Conservation (phyloP, 2,329 filamentous ascomycete genomes). For the Clarireedia sp. region DNA sequence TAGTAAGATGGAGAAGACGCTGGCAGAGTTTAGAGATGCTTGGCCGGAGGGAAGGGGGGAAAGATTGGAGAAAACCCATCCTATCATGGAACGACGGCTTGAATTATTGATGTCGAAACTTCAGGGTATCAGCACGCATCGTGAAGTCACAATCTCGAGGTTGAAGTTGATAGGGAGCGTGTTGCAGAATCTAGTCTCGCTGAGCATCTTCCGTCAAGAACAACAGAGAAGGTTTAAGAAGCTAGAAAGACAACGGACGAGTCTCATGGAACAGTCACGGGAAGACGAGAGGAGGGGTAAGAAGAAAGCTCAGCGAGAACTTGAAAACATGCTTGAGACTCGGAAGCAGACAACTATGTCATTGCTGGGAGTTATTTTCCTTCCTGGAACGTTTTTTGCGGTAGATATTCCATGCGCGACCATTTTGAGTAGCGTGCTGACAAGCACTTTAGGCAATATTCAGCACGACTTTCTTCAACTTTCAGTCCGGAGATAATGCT, state of each 20-base stretch:
- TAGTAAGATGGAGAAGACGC: conserved; percentile 39
- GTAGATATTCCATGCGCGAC: background rate
- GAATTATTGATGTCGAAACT: background rate
- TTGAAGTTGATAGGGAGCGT: conserved; percentile 5
- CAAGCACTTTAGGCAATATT: background rate
- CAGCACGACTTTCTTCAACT: background rate
- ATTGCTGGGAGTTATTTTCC: conserved; percentile 5
- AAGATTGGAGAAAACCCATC: background rate
- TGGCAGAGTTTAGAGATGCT: conserved; percentile 1
- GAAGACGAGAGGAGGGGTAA: conserved; percentile 3
- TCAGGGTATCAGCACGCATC: conserved; percentile 4
- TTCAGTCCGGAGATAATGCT: background rate
- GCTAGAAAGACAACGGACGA: background rate
- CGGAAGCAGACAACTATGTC: conserved; percentile 8
- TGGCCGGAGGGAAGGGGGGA: background rate
- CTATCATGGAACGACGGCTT: background rate
- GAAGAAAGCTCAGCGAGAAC: conserved; percentile 1
- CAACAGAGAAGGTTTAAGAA: conserved; percentile 2
- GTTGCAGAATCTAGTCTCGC: conserved; percentile 4
- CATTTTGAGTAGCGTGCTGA: background rate
- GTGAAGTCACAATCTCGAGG: conserved; percentile 4
- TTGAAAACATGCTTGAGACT: conserved; percentile 5
- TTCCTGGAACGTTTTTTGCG: conserved; percentile 6
- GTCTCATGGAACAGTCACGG: background rate
- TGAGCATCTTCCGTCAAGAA: conserved; percentile 6